Evolutionary conservation across 495 filamentous ascomycete species (phyloP), one percentile per base, ranked within the genome.

Genomic region (Cercophora scortea): DNA sequence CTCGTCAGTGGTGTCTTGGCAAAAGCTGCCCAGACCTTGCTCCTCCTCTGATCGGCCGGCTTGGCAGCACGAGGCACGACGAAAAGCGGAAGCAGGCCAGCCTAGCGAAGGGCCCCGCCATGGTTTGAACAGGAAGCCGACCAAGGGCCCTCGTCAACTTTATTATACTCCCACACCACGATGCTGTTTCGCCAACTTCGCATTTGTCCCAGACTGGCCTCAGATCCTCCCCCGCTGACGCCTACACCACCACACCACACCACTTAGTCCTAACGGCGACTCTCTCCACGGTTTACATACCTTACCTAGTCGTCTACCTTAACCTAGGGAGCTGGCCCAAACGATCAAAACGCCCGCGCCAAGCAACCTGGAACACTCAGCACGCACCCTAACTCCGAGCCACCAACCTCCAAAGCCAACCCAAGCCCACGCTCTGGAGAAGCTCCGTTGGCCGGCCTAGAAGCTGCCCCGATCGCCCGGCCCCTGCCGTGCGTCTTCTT

Each of bases 71-170:
- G 43, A 16, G 34, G 25, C 46, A 48, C 40, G 12, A 32, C 41
- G 19, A 51, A 36, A 53, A 55, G 15, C 46, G 53, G 12, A 11
- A 13, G 10, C 9, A 38, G n/a, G n/a, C n/a, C n/a, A n/a, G 51
- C 34, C 46, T 60, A 54, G 53, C 54, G 42, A 50, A 16, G 39
- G 47, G 54, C 60, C 54, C 56, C 60, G 60, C 60, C 60, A 60
- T 62, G 59, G 36, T 58, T 48, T 56, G 52, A 56, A 25, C 25
- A 25, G 5, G 25, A 25, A 50, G 50, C 39, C 42, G 42, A 47
- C 42, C 47, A 51, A 54, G 36, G 51, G 6, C 33, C 45, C 52
- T 42, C 11, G 12, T 42, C 41, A 13, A 35, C 44, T 15, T 18
- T 45, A 12, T 44, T 12, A 17, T 15, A 44, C 16, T 41, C 46